Percentiles rank a stretch among this genome's conserved stretches.
phyloP scores from a whole-genome alignment of 2,329 filamentous ascomycete species.

The Acephala macrosclerotiorum region DNA sequence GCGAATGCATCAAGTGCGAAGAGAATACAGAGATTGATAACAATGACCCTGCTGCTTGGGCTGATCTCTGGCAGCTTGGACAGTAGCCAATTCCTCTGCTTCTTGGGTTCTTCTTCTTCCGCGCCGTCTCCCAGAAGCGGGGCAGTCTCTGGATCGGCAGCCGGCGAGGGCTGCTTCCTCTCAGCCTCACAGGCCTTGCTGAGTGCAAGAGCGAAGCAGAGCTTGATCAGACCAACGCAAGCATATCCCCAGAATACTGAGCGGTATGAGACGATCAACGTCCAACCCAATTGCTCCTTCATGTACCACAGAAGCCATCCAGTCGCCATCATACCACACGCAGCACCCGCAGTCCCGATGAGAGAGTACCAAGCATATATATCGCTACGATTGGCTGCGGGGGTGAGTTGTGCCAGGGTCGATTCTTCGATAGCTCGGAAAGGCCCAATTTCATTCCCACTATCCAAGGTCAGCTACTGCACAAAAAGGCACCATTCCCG shows the following conservation, averaged over 20 bases:
- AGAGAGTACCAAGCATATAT: conserved; percentile 70
- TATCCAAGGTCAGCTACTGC: conserved; percentile 35
- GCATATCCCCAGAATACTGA: conserved; percentile 66
- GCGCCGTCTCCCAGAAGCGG: conserved; percentile 38
- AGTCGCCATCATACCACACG: conserved; percentile 63
- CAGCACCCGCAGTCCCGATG: conserved; percentile 64
- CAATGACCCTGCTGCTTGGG: conserved; percentile 57
- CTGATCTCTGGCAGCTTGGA: conserved; percentile 64
- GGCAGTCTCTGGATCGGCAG: conserved; percentile 38
- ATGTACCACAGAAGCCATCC: conserved; percentile 66
- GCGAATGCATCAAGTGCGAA: conserved; percentile 75
- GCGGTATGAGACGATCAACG: conserved; percentile 56
- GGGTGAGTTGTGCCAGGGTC: conserved; percentile 63
- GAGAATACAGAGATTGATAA: conserved; percentile 69
- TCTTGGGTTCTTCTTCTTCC: conserved; percentile 34
- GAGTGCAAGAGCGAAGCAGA: conserved; percentile 58
- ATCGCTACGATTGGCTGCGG: conserved; percentile 54
- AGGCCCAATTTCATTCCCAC: conserved; percentile 69
- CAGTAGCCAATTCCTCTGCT: conserved; percentile 34
- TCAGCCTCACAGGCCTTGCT: conserved; percentile 50
- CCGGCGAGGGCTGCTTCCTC: conserved; percentile 44
- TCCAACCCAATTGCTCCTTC: conserved; percentile 51
- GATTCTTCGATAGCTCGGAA: conserved; percentile 70
- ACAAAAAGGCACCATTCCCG: conserved; percentile 1
- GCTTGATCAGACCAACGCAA: conserved; percentile 62